Base-by-base conservation (phyloP, 2,329 filamentous ascomycete species). In the Coleophoma crateriformis region DNA sequence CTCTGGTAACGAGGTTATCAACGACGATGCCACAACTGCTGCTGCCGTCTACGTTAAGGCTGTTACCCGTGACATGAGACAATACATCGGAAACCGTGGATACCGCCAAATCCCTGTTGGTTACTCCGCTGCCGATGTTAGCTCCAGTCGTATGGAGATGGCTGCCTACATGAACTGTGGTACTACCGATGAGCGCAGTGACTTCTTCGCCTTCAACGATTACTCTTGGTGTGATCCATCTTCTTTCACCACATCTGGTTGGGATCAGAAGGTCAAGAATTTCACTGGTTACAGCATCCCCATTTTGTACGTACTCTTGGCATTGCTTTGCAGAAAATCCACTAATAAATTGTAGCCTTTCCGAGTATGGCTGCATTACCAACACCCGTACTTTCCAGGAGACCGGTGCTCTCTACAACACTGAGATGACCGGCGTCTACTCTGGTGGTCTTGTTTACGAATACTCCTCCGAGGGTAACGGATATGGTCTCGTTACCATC, bases 401-500 rank as follows among this genome's bases (percentile, higher is more conserved):
- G 72, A 71, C 96, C 48, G 69, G 69, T 46, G 77, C 90, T 38
- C 76, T 97, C 53, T 96, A 96, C 83, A 80, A 75, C 68, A 68
- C 68, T 19, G 66, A 95, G 51, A 96, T 96, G 92, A 90, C 85
- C 4, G 59, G 68, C n/a, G 89, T 95, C 61, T 96, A 95, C 79
- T 96, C 90, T 37, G 92, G 92, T 62, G 92, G 92, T 67, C 80
- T 96, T 38, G 87, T 96, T 68, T 97, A 96, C 74, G 90, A 96
- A 71, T 97, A 95, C 76, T 84, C 86, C 13, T 72, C 86, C 62
- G 88, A 92, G 69, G 75, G 76, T 51, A 88, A 84, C 71, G 76
- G 83, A 44, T 96, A 82, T 69, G 92, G 90, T 56, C 41, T 44
- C 32, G 48, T 50, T 14, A 32, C 13, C 13, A 50, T 50, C 34